These are phyloP conservation scores for Cydonia oblonga DNA, from an alignment of 331 rosid genomes.

Conservation along the genomic window DNA sequence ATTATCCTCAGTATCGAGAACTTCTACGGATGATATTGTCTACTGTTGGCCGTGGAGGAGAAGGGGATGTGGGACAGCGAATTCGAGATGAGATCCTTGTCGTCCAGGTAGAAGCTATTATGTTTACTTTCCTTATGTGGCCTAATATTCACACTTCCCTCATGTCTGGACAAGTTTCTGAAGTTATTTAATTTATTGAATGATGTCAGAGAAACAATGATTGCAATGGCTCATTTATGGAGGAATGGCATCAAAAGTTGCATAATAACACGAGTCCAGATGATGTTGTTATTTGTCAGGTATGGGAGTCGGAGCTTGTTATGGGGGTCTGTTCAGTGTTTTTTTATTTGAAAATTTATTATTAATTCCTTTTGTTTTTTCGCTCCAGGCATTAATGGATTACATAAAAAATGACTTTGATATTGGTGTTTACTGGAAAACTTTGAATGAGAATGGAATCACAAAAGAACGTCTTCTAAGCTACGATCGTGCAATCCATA, in stretches of 20 bases:
- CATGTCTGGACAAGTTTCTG: conserved; percentile 8
- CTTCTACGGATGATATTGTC: conserved; percentile 83
- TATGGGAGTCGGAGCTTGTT: conserved; percentile 24
- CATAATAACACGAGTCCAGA: conserved; percentile 99
- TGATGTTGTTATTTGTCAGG: conserved; percentile 97
- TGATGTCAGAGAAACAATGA: conserved; percentile 63
- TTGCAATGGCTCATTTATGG: conserved; percentile 92
- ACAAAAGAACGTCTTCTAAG: conserved; percentile 94
- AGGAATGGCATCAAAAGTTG: conserved; percentile 99
- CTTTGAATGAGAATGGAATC: conserved; percentile 82
- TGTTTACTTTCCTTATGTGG: neutral
- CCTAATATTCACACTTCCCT: conserved; percentile 6
- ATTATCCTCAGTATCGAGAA: conserved; percentile 66
- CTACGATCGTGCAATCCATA: conserved; percentile 89
- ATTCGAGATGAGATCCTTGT: conserved; percentile 97
- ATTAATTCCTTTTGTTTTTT: neutral
- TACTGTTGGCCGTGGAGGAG: conserved; percentile 97
- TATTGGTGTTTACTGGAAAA: conserved; percentile 76
- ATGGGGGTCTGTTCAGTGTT: conserved; percentile 7
- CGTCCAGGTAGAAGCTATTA: conserved; percentile 50
- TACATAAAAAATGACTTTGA: conserved; percentile 70
- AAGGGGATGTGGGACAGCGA: conserved; percentile 98
- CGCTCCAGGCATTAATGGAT: conserved; percentile 75
- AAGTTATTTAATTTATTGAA: conserved; percentile 7
- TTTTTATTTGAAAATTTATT: conserved; percentile 7